A percentile compares a stretch with the other conserved stretches of the same genome.
These are phyloP conservation scores for Calonectria fujianensis DNA, from an alignment of 2,329 filamentous ascomycete genomes.

Conservation along the genomic window DNA sequence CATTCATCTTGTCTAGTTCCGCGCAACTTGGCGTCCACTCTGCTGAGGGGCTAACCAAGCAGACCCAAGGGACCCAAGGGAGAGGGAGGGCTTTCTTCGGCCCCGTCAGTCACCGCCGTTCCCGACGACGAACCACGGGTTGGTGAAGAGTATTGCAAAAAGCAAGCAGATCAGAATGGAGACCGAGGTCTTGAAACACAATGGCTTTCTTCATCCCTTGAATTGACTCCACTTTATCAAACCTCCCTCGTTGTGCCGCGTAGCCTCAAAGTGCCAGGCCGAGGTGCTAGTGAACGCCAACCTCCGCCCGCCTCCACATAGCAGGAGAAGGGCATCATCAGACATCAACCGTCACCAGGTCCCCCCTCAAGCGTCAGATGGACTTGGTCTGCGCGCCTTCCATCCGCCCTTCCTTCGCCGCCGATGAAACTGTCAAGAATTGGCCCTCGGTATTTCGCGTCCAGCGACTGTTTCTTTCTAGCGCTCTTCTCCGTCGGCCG, in stretches of 20 bases:
- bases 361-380: not conserved
- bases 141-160: not conserved
- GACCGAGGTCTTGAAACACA: constrained; percentile 5
- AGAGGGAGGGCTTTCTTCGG: not conserved
- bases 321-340: not conserved
- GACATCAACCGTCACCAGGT: not conserved
- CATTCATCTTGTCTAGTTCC: constrained; percentile 15
- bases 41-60: not conserved
- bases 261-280: constrained; percentile 1
- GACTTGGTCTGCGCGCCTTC: not conserved
- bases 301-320: constrained; percentile 10
- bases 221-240: not conserved
- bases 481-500: constrained; percentile 3
- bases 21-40: constrained; percentile 14
- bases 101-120: not conserved
- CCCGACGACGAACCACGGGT: not conserved
- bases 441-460: not conserved
- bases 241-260: not conserved
- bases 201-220: not conserved
- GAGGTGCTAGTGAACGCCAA: not conserved
- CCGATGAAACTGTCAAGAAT: not conserved
- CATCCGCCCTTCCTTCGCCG: not conserved
- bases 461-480: not conserved
- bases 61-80: not conserved
- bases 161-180: not conserved